phyloP scores from a whole-genome alignment of 2,329 filamentous ascomycete genomes.

The Ceratocystis huliohia region DNA sequence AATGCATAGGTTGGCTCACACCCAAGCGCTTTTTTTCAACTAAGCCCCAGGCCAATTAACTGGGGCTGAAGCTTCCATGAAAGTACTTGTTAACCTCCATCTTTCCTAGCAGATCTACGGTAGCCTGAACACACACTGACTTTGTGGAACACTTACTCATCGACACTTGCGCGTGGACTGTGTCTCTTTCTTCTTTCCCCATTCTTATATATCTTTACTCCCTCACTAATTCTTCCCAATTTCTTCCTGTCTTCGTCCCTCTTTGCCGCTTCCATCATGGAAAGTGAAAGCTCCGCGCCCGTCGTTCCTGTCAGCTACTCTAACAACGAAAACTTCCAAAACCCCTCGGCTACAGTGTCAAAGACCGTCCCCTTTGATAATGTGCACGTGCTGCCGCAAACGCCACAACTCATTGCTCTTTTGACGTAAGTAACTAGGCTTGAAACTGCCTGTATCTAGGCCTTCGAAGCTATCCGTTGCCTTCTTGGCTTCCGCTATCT shows the following conservation, averaged over 20 bases:
- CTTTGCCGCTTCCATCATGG: conserved; percentile 18
- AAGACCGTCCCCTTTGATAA: conserved; percentile 70
- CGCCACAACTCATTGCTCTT: conserved; percentile 90
- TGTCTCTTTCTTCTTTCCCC: not conserved
- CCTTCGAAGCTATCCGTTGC: not conserved
- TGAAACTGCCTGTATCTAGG: not conserved
- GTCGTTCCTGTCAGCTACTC: conserved; percentile 56
- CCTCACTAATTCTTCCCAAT: too few species aligned
- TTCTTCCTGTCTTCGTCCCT: conserved; percentile 21
- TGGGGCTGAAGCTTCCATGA: not conserved
- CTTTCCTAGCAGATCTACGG: not conserved
- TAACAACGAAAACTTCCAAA: conserved; percentile 63
- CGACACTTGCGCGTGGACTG: not conserved
- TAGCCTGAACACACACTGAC: not conserved
- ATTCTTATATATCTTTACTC: not conserved
- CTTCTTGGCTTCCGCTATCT: not conserved
- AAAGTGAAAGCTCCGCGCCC: conserved; percentile 25
- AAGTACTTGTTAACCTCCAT: not conserved
- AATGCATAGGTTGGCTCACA: not conserved
- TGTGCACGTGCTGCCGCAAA: conserved; percentile 81
- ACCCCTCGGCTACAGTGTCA: conserved; percentile 80
- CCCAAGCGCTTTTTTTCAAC: too few species aligned
- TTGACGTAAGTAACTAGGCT: conserved; percentile 66
- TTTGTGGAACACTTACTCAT: not conserved
- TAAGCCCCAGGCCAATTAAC: not conserved